Percentiles rank a stretch among this genome's conserved stretches.
These are phyloP conservation scores for Flaveria floridana DNA, from an alignment of 140 eudicot species.

Conservation along the genomic window DNA sequence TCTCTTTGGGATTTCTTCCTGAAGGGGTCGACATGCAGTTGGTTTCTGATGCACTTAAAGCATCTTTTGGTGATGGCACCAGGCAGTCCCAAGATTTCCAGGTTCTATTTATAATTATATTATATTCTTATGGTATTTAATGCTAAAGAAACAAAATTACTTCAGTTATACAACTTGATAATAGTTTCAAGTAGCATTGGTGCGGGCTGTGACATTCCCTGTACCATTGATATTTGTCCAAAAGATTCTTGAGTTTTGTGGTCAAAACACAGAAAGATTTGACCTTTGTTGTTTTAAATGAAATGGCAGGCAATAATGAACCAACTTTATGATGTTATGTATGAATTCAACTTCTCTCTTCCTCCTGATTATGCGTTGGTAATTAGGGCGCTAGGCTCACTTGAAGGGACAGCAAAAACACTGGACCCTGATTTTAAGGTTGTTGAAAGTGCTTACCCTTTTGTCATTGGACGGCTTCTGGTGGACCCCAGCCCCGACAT, in stretches of 20 bases:
- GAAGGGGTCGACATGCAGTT: constrained; percentile 68
- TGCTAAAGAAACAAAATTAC: not conserved
- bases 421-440: constrained; percentile 91
- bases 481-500: constrained; percentile 91
- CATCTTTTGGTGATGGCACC: constrained; percentile 85
- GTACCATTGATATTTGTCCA: not conserved
- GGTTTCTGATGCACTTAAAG: constrained; percentile 76
- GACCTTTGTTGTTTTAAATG: constrained; percentile 14
- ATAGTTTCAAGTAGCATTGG: not conserved
- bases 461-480: constrained; percentile 82
- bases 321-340: constrained; percentile 90
- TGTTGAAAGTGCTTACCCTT: constrained; percentile 96
- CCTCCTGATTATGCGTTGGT: constrained; percentile 98
- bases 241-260: not conserved
- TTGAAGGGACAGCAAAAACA: constrained; percentile 96
- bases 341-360: constrained; percentile 87
- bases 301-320: constrained; percentile 79
- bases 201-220: not conserved
- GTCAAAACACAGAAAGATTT: not conserved
- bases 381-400: constrained; percentile 90
- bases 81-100: constrained; percentile 90
- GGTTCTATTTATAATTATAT: constrained; percentile 38
- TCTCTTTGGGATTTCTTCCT: constrained; percentile 87
- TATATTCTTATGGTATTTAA: not conserved
- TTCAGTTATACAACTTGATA: not conserved